Evolutionary conservation across 257 asterid species (phyloP), one percentile per base, ranked within the genome.

Genomic region (Gentiana dahurica): DNA sequence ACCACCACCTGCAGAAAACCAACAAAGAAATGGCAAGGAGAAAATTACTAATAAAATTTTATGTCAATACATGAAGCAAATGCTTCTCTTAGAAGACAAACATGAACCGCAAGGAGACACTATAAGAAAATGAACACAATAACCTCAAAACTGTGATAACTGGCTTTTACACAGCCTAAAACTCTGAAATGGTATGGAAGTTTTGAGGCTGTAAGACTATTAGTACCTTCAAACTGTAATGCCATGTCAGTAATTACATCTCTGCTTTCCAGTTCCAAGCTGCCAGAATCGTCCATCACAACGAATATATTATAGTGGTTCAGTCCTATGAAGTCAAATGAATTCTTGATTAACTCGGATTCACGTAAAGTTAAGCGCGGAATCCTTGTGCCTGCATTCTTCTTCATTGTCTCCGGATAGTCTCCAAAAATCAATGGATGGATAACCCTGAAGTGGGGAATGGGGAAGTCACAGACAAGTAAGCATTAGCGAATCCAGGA

Each of bases 351-450:
- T 67, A 69, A 75, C 63, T 76, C 63, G 5, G 73, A 72, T 61
- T 83, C 84, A 2, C 54, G 44, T 36, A 58, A 37, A 13, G 82
- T 77, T 62, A 83, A 71, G 62, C 55, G 65, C 32, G 93, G 88
- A 35, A 83, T 61, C 61, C 88, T 77, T 54, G 71, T 3, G 49
- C 71, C 65, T 10, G 67, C 93, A 15, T 63, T 68, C 55, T 76
- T 66, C 72, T 74, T 83, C 12, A 83, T 12, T 53, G 54, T 37
- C 12, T 71, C 83, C 6, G 86, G 93, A 70, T 83, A 83, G 75
- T 78, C 85, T 55, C 86, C 93, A 57, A 64, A 76, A 1, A 78
- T 49, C 51, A 80, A 55, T 5, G 93, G 86, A 70, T 74, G 57
- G 41, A 80, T 51, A 34, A 76, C 61, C 89, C 89, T 80, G 76